Base-by-base conservation (phyloP, 2,329 filamentous ascomycete species). In the Ophiostoma ips region DNA sequence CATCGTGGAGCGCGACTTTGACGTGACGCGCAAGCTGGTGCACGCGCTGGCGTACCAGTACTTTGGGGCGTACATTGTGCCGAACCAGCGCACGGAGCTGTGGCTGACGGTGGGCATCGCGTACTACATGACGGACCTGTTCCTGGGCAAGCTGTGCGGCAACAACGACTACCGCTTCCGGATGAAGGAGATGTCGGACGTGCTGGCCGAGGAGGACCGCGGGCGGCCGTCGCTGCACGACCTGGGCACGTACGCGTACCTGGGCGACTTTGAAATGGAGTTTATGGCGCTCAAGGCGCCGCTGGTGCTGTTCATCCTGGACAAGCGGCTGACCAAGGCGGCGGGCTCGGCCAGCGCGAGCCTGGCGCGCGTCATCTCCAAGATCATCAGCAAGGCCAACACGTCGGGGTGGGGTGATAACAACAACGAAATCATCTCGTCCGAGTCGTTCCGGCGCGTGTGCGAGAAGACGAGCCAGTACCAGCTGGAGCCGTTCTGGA, bases 141-240 rank as follows among this genome's bases (percentile, higher is more conserved):
- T 94, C 65, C 86, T 96, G 76, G 87, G 83, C 63, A 83, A 81
- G 56, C 72, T 98, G 3, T 94, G 87, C 60, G 92, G 92, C 8
- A 94, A 94, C 62, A 98, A 98, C 62, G 87, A 95, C 59, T 92
- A 95, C 62, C 77, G 88, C 11, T 96, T 88, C 62, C 81, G 87
- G 35, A 84, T 95, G 65, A 96, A 96, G 66, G 72, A 78, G 35
- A 77, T 87, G 64, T 81, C 87, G 1, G 90, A 98, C 63, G 76
- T 75, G 57, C 77, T 96, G 37, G 84, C 89, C 45, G 80, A 90
- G 51, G 66, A 86, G 52, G 92, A 98, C 62, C 72, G 87, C 49
- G 79, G 84, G 47, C 78, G 92, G 34, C 89, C 90, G 1, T 88
- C 87, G 1, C 72, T 98, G 11, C 81, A 83, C 55, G 81, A 87